Evolutionary conservation across 805 yeast species (phyloP).

Genomic region (Cyberlindnera lachancei): DNA sequence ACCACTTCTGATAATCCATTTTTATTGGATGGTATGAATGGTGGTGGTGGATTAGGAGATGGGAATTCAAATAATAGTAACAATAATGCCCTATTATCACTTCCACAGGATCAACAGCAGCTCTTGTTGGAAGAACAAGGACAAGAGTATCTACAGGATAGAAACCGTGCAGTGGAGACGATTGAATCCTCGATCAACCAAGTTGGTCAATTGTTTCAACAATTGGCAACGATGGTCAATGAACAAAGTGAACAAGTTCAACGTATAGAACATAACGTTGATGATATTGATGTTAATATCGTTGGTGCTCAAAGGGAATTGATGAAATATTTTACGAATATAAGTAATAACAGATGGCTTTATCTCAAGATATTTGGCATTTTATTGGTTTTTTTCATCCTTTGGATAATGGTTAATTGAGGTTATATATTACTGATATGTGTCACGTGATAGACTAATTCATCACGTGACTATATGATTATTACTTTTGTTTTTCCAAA

Average conservation of each 20-base stretch:
- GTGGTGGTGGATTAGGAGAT: too few species aligned
- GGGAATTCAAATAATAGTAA: neutral
- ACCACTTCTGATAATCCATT: slow-evolving; percentile 30
- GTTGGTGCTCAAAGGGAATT: slow-evolving; percentile 92
- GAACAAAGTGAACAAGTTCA: slow-evolving; percentile 97
- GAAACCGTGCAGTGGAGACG: slow-evolving; percentile 89
- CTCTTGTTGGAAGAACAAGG: slow-evolving; percentile 81
- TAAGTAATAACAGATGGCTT: slow-evolving; percentile 88
- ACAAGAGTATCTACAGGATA: slow-evolving; percentile 65
- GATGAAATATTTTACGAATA: slow-evolving; percentile 79
- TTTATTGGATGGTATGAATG: slow-evolving; percentile 24
- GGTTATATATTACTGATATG: too few species aligned
- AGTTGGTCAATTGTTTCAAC: slow-evolving; percentile 90
- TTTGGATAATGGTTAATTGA: slow-evolving; percentile 73
- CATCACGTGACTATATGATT: too few species aligned
- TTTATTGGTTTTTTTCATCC: slow-evolving; percentile 62
- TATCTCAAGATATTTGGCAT: slow-evolving; percentile 86
- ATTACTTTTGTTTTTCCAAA: too few species aligned
- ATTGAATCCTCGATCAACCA: slow-evolving; percentile 96
- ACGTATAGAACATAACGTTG: slow-evolving; percentile 90
- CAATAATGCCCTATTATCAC: slow-evolving; percentile 38
- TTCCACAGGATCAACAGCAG: slow-evolving; percentile 84
- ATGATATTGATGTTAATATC: slow-evolving; percentile 84
- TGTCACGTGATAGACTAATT: too few species aligned
- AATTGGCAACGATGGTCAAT: slow-evolving; percentile 93